phyloP scores from a whole-genome alignment of 176 grass and related monocot genomes.

The Bromus sterilis region DNA sequence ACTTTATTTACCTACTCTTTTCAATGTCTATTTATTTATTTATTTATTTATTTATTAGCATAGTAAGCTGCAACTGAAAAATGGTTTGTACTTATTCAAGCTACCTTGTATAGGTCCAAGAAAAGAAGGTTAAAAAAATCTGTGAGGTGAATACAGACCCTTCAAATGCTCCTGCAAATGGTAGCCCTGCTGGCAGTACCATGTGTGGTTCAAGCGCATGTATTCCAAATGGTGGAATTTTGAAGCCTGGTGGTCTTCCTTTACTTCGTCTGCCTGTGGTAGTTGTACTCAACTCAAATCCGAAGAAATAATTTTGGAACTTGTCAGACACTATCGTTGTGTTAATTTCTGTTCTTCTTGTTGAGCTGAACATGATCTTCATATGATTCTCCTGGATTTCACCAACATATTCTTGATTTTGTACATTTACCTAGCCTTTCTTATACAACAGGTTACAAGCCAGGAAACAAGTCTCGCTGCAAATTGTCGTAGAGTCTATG shows the following conservation, averaged over 20 bases:
- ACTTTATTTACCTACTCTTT: background rate
- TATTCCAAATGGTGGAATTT: conserved; percentile 51
- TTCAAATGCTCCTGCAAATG: conserved; percentile 60
- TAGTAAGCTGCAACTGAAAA: background rate
- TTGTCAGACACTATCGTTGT: background rate
- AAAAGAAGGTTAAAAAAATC: conserved; percentile 95
- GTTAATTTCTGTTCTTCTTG: background rate
- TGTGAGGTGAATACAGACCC: conserved; percentile 67
- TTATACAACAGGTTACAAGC: conserved; percentile 49
- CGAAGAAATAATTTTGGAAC: background rate
- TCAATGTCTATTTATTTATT: background rate
- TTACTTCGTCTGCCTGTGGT: conserved; percentile 86
- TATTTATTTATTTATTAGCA: background rate
- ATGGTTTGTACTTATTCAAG: background rate
- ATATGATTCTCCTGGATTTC: background rate
- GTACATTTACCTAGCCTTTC: background rate
- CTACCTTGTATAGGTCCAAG: conserved; percentile 72
- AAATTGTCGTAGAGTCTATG: conserved; percentile 78
- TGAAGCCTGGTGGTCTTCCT: conserved; percentile 34
- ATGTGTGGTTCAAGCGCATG: background rate
- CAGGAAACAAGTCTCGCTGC: conserved; percentile 71
- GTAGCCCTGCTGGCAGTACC: conserved; percentile 32
- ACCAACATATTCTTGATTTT: conserved; percentile 14
- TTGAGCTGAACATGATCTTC: background rate
- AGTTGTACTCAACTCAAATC: conserved; percentile 51